Evolutionary conservation across 1,284 basidiomycete species (phyloP).

Genomic region (Omphalotus olearius): DNA sequence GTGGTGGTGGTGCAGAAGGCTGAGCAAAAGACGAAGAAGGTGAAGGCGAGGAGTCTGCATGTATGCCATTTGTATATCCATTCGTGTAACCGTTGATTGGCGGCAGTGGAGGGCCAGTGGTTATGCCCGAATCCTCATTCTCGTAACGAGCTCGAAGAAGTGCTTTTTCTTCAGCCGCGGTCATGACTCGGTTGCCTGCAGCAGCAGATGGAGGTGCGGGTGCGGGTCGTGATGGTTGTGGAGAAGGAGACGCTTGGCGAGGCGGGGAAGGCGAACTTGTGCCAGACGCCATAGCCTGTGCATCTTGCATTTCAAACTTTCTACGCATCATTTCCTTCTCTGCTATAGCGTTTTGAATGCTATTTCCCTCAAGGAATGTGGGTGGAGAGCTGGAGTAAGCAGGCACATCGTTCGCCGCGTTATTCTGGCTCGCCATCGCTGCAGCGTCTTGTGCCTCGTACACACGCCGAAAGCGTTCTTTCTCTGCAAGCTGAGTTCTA

Average conservation of each 20-base stretch:
- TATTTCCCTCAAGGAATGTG: conserved; percentile 16
- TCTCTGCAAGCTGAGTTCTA: conserved; percentile 30
- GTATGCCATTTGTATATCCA: conserved; percentile 19
- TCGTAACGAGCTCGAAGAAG: conserved; percentile 59
- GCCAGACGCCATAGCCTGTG: conserved; percentile 7
- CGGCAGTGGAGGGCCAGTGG: conserved; percentile 15
- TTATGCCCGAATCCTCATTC: conserved; percentile 35
- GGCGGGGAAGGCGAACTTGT: conserved; percentile 5
- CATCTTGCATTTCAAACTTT: conserved; percentile 25
- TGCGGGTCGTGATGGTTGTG: conserved; percentile 7
- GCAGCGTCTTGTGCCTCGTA: conserved; percentile 23
- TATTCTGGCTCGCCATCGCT: not conserved
- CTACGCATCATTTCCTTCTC: conserved; percentile 52
- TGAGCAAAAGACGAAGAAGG: conserved; percentile 13
- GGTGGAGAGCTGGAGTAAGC: conserved; percentile 16
- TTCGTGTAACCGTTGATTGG: conserved; percentile 19
- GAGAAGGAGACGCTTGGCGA: conserved; percentile 8
- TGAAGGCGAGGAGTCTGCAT: conserved; percentile 13
- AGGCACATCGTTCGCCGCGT: conserved; percentile 9
- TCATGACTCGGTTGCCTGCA: conserved; percentile 37
- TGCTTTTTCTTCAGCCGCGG: conserved; percentile 76
- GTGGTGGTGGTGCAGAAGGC: conserved; percentile 48
- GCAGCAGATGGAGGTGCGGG: conserved; percentile 18
- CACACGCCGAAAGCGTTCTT: conserved; percentile 32
- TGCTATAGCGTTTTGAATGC: conserved; percentile 28